phyloP scores from a whole-genome alignment of 352 stramenopile genomes.

The Globisporangium nodosum region DNA sequence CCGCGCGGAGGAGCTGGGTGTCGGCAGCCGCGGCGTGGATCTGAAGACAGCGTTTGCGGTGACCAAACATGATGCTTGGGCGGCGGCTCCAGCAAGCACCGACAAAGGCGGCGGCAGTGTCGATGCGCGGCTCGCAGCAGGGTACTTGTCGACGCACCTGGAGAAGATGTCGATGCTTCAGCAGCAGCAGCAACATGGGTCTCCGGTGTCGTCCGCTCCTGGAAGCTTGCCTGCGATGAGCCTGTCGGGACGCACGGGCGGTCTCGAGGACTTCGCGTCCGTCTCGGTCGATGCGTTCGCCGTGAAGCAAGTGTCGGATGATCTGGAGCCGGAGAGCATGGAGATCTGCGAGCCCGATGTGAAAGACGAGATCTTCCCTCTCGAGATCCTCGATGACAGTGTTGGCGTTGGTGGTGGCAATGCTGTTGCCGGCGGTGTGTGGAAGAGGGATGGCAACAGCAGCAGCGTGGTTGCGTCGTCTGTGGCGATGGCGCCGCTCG shows the following conservation, averaged over 20 bases:
- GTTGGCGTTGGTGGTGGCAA: neutral
- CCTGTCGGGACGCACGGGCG: constrained; percentile 3
- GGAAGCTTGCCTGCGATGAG: neutral
- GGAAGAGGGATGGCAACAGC: neutral
- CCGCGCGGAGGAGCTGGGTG: constrained; percentile 2
- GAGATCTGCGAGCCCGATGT: constrained; percentile 5
- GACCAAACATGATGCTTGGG: neutral
- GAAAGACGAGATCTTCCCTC: constrained; percentile 3
- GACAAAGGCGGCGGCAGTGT: constrained; percentile 2
- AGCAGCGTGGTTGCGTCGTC: neutral
- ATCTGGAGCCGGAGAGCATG: constrained; percentile 10
- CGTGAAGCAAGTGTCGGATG: constrained; percentile 6
- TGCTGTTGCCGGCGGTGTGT: neutral
- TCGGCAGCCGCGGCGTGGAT: constrained; percentile 6
- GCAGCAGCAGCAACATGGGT: neutral
- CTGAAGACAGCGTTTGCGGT: constrained; percentile 8
- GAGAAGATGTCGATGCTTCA: constrained; percentile 63
- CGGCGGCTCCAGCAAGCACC: constrained; percentile 1
- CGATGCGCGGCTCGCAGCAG: constrained; percentile 17
- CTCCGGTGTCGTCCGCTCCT: neutral
- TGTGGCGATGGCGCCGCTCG: neutral
- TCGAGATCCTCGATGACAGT: neutral
- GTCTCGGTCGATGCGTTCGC: constrained; percentile 7
- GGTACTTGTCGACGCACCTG: constrained; percentile 53
- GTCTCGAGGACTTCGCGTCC: constrained; percentile 9